These are phyloP conservation scores for Colletotrichum noveboracense DNA, from an alignment of 2,329 filamentous ascomycete species.

Conservation along the genomic window DNA sequence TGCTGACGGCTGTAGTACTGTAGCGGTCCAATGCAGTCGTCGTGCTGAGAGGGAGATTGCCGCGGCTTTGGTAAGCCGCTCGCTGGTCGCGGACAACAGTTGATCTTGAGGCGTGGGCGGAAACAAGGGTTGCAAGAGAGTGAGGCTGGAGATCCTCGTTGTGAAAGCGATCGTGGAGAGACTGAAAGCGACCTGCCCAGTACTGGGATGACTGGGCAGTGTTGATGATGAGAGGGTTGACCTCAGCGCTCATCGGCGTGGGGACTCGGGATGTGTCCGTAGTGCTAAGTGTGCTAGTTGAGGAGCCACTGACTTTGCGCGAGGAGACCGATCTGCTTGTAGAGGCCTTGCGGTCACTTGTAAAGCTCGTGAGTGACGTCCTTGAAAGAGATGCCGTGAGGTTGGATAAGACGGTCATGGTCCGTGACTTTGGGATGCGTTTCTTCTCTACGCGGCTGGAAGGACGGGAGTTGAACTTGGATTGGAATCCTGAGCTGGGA, in stretches of 20 bases:
- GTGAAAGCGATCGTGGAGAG: constrained; percentile 58
- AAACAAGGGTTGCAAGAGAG: not conserved
- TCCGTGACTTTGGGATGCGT: constrained; percentile 47
- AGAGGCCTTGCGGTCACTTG: constrained; percentile 5
- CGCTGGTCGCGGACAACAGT: not conserved
- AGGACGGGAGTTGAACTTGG: not conserved
- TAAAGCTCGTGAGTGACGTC: constrained; percentile 3
- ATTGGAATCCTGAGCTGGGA: constrained; percentile 12
- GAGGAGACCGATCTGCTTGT: not conserved
- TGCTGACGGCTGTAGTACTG: not conserved
- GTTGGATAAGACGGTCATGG: constrained; percentile 49
- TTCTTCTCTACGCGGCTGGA: constrained; percentile 1
- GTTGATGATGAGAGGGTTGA: constrained; percentile 33
- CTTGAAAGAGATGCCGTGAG: constrained; percentile 51
- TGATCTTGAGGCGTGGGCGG: constrained; percentile 6
- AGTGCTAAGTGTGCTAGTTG: constrained; percentile 14
- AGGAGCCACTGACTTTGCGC: constrained; percentile 19
- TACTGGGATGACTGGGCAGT: constrained; percentile 55
- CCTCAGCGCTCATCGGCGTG: not conserved
- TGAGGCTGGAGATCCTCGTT: constrained; percentile 35
- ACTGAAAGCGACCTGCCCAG: constrained; percentile 67
- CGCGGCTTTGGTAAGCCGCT: not conserved
- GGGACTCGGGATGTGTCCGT: not conserved
- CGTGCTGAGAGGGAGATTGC: constrained; percentile 15
- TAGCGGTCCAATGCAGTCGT: constrained; percentile 15